phyloP scores from a whole-genome alignment of 768 basidiomycete genomes.

The Mycena vitilis region DNA sequence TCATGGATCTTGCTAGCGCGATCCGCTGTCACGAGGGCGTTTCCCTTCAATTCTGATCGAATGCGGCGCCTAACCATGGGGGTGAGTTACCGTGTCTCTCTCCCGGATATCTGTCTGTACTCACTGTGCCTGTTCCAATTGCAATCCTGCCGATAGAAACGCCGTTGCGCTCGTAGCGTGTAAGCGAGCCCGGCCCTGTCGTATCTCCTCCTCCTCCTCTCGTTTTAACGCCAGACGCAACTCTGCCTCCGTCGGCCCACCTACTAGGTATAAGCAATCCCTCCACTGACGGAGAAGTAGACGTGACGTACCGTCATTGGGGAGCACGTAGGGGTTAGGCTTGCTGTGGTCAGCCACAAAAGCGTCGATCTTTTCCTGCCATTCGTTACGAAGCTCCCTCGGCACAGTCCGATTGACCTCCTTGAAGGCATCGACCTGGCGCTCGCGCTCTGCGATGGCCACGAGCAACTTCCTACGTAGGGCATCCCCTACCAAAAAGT shows the following conservation, averaged over 20 bases:
- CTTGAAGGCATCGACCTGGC: conserved; percentile 13
- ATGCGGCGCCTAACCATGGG: conserved; percentile 5
- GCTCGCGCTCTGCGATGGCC: conserved; percentile 22
- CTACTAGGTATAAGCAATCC: no score
- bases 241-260: no score
- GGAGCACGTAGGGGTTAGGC: conserved; percentile 8
- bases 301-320: no score
- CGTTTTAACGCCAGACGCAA: background rate
- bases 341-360: conserved; percentile 13
- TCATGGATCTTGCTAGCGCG: conserved; percentile 10
- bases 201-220: conserved; percentile 6
- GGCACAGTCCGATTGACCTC: conserved; percentile 9
- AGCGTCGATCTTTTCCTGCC: conserved; percentile 8
- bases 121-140: conserved; percentile 23
- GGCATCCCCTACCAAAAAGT: background rate
- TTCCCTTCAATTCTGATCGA: background rate
- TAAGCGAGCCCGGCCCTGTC: background rate
- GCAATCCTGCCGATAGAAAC: conserved; percentile 17
- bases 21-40: background rate
- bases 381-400: background rate
- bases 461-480: conserved; percentile 23
- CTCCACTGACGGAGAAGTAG: no score
- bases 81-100: background rate
- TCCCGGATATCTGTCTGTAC: background rate
- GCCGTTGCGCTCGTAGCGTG: conserved; percentile 15